Conservation (phyloP, 2,329 filamentous ascomycete genomes). For the Golovinomyces cichoracearum region DNA sequence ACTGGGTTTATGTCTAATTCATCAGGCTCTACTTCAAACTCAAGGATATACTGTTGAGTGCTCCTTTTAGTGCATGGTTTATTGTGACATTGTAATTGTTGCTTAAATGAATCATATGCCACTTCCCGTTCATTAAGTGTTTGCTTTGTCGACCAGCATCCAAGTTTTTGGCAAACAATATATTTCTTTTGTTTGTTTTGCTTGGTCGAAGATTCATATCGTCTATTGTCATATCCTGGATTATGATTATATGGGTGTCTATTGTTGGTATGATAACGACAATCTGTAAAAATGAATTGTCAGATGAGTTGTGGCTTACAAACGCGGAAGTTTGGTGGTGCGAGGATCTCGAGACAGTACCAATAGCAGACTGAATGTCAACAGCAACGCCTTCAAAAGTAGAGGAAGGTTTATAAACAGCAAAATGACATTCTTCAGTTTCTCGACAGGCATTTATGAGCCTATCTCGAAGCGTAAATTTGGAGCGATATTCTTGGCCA, state of each 20-base stretch:
- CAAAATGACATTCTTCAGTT: not conserved
- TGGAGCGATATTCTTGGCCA: not conserved
- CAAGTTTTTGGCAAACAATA: conserved; percentile 1
- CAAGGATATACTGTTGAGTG: not conserved
- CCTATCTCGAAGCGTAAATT: not conserved
- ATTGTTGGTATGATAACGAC: not conserved
- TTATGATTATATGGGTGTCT: not conserved
- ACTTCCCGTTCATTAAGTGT: not conserved
- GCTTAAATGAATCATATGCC: not conserved
- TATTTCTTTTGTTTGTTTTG: not conserved
- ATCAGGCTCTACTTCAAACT: not conserved
- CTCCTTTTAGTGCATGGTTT: not conserved
- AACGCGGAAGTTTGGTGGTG: not conserved
- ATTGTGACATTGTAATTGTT: not conserved
- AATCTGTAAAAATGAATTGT: not conserved
- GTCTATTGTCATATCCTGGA: not conserved
- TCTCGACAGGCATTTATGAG: not conserved
- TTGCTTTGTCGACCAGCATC: conserved; percentile 1
- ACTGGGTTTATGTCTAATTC: not conserved
- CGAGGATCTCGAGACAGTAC: not conserved
- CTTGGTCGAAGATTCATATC: not conserved
- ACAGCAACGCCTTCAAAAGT: not conserved
- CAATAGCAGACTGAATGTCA: not conserved
- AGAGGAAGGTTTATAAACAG: not conserved
- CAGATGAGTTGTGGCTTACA: not conserved